Base-by-base conservation (phyloP, 768 basidiomycete species). In the Boletus edulis region DNA sequence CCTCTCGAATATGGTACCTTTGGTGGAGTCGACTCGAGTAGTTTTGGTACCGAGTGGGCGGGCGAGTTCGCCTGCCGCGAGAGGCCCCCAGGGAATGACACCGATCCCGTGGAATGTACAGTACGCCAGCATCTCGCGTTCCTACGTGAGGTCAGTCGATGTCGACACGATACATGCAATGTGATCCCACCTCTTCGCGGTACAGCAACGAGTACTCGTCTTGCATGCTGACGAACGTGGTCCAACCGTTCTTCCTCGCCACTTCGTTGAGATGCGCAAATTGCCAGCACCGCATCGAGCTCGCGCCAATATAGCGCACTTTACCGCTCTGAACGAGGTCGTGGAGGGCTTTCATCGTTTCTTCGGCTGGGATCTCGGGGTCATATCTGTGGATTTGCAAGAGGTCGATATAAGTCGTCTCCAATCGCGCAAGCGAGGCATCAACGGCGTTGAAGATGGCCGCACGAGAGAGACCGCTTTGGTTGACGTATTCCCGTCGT, bases 221-320 rank as follows among this genome's bases (percentile, higher is more conserved):
- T 65, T 84, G 82, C 74, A 83, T 81, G 54, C 79, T 78, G 41
- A 81, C 72, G 58, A 84, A 83, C 55, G 72, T 76, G 8, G 81
- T 82, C 73, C 81, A 80, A 6, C 75, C 74, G 17, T 79, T 65
- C 50, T 68, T 67, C 27, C 67, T 65, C 5, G 81, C 81, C 3
- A 77, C 72, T 31, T 76, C 72, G 52, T 80, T 76, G 64, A 81
- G 64, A 52, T 70, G 58, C 13, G 72, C 70, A 37, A 79, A 76
- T 44, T 80, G 72, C 77, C 77, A 80, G 14, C 75, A 64, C 8
- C 72, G 66, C 76, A 79, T 77, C 41, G 75, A 77, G 51, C 76
- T 77, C 2, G 74, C 76, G 3, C 78, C 79, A 40, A 81, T 75
- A 56, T 82, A 83, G 37, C 80, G 67, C 20, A 79, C 81, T 58